Evolutionary conservation across 2,329 filamentous ascomycete genomes (phyloP).

Genomic region (Fusarium citri): DNA sequence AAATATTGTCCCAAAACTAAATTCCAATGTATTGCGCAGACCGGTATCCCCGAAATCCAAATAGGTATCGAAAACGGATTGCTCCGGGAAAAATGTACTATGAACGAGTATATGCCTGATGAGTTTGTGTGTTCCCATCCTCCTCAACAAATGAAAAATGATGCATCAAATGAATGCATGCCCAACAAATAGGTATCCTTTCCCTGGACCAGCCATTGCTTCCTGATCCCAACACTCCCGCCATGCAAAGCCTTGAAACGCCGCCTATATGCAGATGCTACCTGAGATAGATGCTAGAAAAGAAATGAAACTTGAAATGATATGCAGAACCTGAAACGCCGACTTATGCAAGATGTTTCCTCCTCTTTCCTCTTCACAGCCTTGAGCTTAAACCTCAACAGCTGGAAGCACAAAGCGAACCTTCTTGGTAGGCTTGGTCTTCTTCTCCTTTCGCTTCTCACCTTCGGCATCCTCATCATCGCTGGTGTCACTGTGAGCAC

Average conservation of each 20-base stretch:
- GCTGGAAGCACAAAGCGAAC: slow-evolving; percentile 66
- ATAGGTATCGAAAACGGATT: slow-evolving; percentile 44
- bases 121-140: slow-evolving; percentile 10
- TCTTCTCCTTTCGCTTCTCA: slow-evolving; percentile 42
- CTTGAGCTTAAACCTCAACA: slow-evolving; percentile 48
- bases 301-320: slow-evolving; percentile 21
- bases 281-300: slow-evolving; percentile 16
- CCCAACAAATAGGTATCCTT: slow-evolving; percentile 19
- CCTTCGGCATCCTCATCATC: slow-evolving; percentile 35
- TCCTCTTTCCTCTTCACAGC: neutral
- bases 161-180: slow-evolving; percentile 20
- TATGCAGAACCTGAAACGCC: slow-evolving; percentile 33
- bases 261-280: slow-evolving; percentile 37
- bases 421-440: slow-evolving; percentile 66
- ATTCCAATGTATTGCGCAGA: slow-evolving; percentile 13
- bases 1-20: neutral
- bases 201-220: slow-evolving; percentile 37
- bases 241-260: slow-evolving; percentile 40
- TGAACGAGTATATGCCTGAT: slow-evolving; percentile 7
- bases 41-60: slow-evolving; percentile 27
- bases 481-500: slow-evolving; percentile 48
- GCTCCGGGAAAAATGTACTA: slow-evolving; percentile 37
- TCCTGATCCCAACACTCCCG: slow-evolving; percentile 25
- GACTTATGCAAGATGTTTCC: slow-evolving; percentile 39
- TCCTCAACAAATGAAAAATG: slow-evolving; percentile 13